phyloP scores from a whole-genome alignment of 2,329 filamentous ascomycete species.

The Ophiostoma populinum region DNA sequence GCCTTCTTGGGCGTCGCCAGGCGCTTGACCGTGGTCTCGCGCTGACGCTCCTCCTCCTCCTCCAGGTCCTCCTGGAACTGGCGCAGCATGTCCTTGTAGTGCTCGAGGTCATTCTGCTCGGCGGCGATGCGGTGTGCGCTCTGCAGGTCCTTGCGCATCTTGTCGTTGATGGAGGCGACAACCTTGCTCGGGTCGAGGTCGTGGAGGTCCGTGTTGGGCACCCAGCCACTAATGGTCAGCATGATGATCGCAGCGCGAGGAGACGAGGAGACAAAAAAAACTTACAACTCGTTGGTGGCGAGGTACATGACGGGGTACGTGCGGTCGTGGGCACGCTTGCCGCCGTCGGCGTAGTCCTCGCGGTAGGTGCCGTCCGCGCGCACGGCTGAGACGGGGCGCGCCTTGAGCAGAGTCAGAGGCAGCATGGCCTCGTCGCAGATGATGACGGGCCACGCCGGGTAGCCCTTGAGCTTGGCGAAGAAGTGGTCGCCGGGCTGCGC shows the following conservation, averaged over 20 bases:
- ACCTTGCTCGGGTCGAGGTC: slow-evolving; percentile 61
- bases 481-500: slow-evolving; percentile 84
- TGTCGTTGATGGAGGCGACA: slow-evolving; percentile 49
- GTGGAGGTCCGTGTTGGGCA: slow-evolving; percentile 65
- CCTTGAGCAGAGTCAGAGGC: slow-evolving; percentile 56
- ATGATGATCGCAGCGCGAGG: background rate
- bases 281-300: slow-evolving; percentile 92
- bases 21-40: slow-evolving; percentile 18
- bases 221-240: slow-evolving; percentile 70
- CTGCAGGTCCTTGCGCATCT: slow-evolving; percentile 64
- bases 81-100: slow-evolving; percentile 68
- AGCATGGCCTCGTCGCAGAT: slow-evolving; percentile 92
- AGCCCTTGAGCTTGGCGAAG: slow-evolving; percentile 86
- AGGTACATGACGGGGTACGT: slow-evolving; percentile 94
- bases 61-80: slow-evolving; percentile 50
- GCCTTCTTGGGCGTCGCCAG: slow-evolving; percentile 28
- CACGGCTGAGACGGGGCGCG: slow-evolving; percentile 69
- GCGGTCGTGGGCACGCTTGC: slow-evolving; percentile 68
- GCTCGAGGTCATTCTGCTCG: slow-evolving; percentile 57
- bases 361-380: slow-evolving; percentile 72
- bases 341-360: slow-evolving; percentile 73
- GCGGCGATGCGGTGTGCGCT: slow-evolving; percentile 66
- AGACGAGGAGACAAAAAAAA: slow-evolving; percentile 14
- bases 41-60: slow-evolving; percentile 25
- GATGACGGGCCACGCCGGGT: slow-evolving; percentile 85